Base-by-base conservation (phyloP, 1,139 yeast genomes). In the Hyphopichia fennica region DNA sequence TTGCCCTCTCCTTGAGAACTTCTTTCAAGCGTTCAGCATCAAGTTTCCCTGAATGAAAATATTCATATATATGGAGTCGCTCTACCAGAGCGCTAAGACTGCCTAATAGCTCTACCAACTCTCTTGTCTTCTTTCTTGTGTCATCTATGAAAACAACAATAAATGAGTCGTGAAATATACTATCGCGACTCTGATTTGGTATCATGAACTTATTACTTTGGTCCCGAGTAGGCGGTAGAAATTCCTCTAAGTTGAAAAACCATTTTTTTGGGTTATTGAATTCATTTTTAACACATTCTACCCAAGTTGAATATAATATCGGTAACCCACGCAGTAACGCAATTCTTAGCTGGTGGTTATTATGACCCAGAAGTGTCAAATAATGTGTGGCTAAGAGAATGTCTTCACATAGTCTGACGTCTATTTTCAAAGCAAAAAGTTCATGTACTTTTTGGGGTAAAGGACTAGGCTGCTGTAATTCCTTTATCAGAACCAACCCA, bases 281-380 rank as follows among this genome's bases (percentile, higher is more conserved):
- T 37, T 2, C 44, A 18, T 18, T n/a, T n/a, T 40, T 34, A 2
- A 63, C 43, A 13, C 39, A 45, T 18, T 49, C 47, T 10, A 56
- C 29, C 74, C 73, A 69, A 2, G 42, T 35, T 8, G 49, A 41
- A 35, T 56, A 53, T 11, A 68, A 50, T 5, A 68, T 45, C 1
- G 70, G 67, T 2, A 63, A 41, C 0, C 58, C 67, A 34, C 59
- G 48, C 53, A 60, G 58, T 17, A 67, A 46, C 1, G 67, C 60
- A 11, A 56, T 43, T 37, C 52, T 54, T 36, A 60, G 47, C 4
- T 47, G 40, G 31, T 49, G 48, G 22, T 45, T 50, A 6, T 37
- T 41, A 6, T 42, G 40, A 13, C 52, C 57, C n/a, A 51, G 48
- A 29, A 45, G 39, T 1, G 56, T 41, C n/a, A 56, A 43, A 37